phyloP scores from a whole-genome alignment of 371 early-diverging fungal genomes.

The Mortierella sp. region DNA sequence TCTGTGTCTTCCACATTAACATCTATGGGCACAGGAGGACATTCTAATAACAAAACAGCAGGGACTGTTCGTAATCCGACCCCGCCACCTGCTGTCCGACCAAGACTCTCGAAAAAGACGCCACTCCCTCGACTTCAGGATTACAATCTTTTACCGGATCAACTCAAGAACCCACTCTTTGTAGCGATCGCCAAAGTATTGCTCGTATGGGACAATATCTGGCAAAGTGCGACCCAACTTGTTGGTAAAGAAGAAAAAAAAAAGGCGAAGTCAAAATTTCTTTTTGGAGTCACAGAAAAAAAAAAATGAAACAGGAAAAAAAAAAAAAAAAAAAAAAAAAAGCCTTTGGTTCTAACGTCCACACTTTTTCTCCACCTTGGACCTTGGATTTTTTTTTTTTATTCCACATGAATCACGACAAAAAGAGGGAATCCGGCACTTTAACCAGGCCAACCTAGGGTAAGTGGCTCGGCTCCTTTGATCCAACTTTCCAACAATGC shows the following conservation, averaged over 20 bases:
- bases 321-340: background rate
- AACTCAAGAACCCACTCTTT: conserved; percentile 10
- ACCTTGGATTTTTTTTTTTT: background rate
- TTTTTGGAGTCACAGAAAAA: background rate
- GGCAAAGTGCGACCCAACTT: conserved; percentile 10
- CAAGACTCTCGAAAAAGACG: too few relatives aligned
- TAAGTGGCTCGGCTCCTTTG: background rate
- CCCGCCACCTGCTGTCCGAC: too few relatives aligned
- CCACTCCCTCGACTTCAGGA: background rate
- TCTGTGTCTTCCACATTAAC: too few relatives aligned
- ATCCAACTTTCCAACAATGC: background rate
- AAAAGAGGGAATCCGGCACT: conserved; percentile 9
- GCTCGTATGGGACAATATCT: conserved; percentile 7
- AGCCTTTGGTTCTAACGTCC: background rate
- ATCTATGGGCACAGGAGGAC: too few relatives aligned
- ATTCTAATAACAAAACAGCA: too few relatives aligned
- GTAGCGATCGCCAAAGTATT: conserved; percentile 12
- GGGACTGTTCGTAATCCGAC: too few relatives aligned
- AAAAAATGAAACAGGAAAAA: too few relatives aligned
- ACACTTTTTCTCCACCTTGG: background rate
- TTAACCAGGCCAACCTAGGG: conserved; percentile 7
- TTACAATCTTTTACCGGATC: conserved; percentile 4
- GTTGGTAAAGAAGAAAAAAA: too few relatives aligned
- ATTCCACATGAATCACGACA: background rate
- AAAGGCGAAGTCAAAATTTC: background rate